Conservation (phyloP, 176 grass and related monocot genomes). For the Typha latifolia region DNA sequence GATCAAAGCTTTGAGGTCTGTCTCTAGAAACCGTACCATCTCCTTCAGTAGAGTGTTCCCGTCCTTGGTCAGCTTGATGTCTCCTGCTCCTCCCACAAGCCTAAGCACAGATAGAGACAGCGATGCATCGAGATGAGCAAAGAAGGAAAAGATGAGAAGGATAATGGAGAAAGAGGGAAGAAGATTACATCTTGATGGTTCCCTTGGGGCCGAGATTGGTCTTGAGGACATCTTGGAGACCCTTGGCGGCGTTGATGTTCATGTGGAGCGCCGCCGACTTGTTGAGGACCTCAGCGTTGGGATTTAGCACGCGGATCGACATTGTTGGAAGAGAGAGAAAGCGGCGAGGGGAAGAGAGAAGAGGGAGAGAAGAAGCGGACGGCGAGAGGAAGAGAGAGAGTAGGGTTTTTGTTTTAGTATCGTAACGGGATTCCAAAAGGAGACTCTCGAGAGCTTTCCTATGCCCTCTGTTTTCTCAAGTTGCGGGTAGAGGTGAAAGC, state of each 20-base stretch:
- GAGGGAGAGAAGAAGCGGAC: neutral
- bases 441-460: no score
- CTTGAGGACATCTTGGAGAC: slow-evolving; percentile 90
- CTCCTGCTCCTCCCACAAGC: slow-evolving; percentile 92
- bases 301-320: slow-evolving; percentile 86
- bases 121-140: neutral
- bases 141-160: neutral
- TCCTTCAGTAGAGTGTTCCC: slow-evolving; percentile 95
- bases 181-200: slow-evolving; percentile 90
- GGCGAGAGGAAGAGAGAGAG: neutral
- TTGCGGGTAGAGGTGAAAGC: no score
- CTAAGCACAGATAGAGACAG: slow-evolving; percentile 18
- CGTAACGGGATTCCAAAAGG: neutral
- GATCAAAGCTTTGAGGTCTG: neutral
- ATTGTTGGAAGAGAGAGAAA: slow-evolving; percentile 15
- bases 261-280: slow-evolving; percentile 95
- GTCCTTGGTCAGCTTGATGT: slow-evolving; percentile 97
- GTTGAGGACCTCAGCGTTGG: slow-evolving; percentile 94
- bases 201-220: slow-evolving; percentile 94
- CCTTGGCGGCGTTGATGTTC: slow-evolving; percentile 96
- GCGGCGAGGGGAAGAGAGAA: neutral
- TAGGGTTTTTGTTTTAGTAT: neutral
- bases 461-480: no score
- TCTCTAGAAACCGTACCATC: slow-evolving; percentile 42
- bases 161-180: neutral